These are phyloP conservation scores for Metschnikowia anglica DNA, from an alignment of 805 yeast genomes.

Conservation along the genomic window DNA sequence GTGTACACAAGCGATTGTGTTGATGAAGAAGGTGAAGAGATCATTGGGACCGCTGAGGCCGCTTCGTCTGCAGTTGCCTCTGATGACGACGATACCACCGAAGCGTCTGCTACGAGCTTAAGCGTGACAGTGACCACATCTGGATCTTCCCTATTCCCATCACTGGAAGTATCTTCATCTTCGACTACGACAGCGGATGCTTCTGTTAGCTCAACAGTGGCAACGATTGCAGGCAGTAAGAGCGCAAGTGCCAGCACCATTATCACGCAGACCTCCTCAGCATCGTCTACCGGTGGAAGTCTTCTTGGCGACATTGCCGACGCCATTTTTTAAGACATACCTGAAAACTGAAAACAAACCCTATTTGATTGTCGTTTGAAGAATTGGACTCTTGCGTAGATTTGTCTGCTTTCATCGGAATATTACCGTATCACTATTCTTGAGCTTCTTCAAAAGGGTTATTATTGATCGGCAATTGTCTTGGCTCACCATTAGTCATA, in stretches of 20 bases:
- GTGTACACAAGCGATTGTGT: constrained; percentile 17
- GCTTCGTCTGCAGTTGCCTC: neutral
- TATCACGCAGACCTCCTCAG: neutral
- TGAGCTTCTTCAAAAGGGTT: no score
- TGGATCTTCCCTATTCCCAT: neutral
- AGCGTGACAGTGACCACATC: neutral
- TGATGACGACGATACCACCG: neutral
- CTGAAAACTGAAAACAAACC: no score
- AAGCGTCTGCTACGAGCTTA: neutral
- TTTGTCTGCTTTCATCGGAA: no score
- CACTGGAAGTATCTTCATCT: neutral
- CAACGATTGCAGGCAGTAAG: neutral
- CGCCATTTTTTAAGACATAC: neutral
- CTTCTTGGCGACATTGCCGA: constrained; percentile 3
- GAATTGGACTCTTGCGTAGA: no score
- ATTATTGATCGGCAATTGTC: no score
- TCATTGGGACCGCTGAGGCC: neutral
- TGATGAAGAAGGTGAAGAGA: constrained; percentile 17
- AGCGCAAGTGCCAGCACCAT: neutral
- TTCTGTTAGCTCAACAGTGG: neutral
- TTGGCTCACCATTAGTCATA: no score
- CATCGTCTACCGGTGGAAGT: constrained; percentile 6
- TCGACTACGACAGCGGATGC: neutral
- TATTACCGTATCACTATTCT: no score
- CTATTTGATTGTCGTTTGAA: no score